Evolutionary conservation across 306 rosid genomes (phyloP).

Genomic region (Datisca glomerata): DNA sequence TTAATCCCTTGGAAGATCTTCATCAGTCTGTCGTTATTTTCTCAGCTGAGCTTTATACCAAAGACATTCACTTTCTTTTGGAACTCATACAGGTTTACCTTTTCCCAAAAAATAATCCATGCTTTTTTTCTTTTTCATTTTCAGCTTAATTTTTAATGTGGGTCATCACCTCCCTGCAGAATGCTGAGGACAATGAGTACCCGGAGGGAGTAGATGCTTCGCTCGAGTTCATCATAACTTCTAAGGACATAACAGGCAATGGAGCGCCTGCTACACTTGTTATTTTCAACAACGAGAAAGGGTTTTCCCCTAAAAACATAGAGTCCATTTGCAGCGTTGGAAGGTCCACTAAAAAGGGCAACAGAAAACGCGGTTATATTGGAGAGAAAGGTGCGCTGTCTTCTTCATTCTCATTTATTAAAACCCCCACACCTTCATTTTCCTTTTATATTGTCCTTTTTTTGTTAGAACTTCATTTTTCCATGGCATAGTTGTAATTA

Average conservation of each 20-base stretch:
- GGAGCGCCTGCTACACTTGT: constrained; percentile 59
- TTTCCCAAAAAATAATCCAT: neutral
- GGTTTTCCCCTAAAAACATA: constrained; percentile 43
- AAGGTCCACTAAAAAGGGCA: constrained; percentile 62
- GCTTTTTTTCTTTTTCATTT: neutral
- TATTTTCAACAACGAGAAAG: constrained; percentile 64
- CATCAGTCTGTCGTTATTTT: constrained; percentile 49
- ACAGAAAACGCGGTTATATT: constrained; percentile 53
- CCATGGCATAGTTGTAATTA: no score
- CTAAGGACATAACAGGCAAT: constrained; percentile 44
- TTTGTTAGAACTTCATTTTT: no score
- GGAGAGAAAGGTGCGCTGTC: constrained; percentile 63
- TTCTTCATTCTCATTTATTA: no score
- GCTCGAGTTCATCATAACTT: constrained; percentile 53
- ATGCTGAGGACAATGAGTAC: constrained; percentile 75
- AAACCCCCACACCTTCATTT: neutral
- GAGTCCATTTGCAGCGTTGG: constrained; percentile 79
- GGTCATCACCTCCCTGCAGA: no score
- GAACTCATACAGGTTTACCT: constrained; percentile 56
- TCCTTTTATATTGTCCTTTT: no score
- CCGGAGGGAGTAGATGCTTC: constrained; percentile 31
- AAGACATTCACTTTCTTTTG: constrained; percentile 68
- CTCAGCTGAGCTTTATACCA: constrained; percentile 57
- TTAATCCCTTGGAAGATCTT: constrained; percentile 35
- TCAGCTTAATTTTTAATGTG: no score